phyloP scores from a whole-genome alignment of 139 green algal species.

The Pleodorina starrii region DNA sequence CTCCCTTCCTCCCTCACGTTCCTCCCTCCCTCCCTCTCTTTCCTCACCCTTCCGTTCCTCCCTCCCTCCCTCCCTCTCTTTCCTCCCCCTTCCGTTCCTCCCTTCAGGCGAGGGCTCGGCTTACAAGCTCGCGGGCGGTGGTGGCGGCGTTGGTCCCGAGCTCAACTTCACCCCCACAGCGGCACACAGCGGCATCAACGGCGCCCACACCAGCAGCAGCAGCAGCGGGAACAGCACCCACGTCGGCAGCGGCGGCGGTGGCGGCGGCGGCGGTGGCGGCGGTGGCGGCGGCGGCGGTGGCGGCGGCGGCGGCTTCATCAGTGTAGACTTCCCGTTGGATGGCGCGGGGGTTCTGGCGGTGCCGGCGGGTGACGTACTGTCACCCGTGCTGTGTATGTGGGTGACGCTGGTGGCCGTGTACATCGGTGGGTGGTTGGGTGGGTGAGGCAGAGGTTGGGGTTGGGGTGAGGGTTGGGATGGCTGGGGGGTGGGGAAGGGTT shows the following conservation, averaged over 20 bases:
- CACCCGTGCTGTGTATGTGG: conserved; percentile 88
- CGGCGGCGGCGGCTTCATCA: conserved; percentile 25
- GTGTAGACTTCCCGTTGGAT: conserved; percentile 62
- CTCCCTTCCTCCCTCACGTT: too few relatives aligned
- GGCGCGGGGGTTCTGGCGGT: conserved; percentile 54
- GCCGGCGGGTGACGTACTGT: conserved; percentile 68
- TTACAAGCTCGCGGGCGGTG: not conserved
- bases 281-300: not conserved
- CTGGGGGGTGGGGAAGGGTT: too few relatives aligned
- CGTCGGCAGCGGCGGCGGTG: too few relatives aligned
- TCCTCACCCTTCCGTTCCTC: too few relatives aligned
- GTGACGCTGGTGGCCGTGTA: conserved; percentile 87
- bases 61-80: too few relatives aligned
- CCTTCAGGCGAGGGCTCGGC: conserved; percentile 33
- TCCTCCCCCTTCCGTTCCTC: not conserved
- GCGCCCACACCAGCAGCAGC: too few relatives aligned
- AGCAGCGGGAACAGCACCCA: too few relatives aligned
- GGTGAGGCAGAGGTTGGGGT: too few relatives aligned
- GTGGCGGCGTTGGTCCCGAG: not conserved
- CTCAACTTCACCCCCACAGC: not conserved
- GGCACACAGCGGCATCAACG: too few relatives aligned
- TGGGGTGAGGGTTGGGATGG: not conserved
- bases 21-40: too few relatives aligned
- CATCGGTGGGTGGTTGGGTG: conserved; percentile 46
- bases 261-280: conserved; percentile 7